Evolutionary conservation across 352 stramenopile genomes (phyloP), one percentile per base, ranked within the genome.

Genomic region (Pelagophyceae sp.): DNA sequence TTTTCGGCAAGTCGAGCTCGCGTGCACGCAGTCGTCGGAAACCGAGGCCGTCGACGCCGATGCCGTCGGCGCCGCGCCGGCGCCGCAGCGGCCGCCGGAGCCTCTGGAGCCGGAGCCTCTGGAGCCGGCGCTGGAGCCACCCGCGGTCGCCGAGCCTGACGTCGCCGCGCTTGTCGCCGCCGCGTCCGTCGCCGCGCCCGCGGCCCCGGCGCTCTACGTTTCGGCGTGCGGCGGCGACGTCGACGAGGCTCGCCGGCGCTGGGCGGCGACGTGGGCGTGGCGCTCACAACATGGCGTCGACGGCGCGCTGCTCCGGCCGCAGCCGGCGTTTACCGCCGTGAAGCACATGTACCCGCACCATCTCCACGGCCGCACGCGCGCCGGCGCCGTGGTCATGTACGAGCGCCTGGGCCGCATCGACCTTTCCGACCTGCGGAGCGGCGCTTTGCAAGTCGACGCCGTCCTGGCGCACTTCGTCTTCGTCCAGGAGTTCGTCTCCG

Each of bases 311-410:
- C 6, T 3, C 5, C 11, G 3, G 2, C 6, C 2, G 3, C 63
- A 72, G 35, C 63, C 63, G 5, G 40, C 37, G 63, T 72, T 45
- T 32, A n/a, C 37, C 63, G 63, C 15, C 31, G 27, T 72, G 6
- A 72, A 72, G 63, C 31, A 29, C 5, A 45, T 72, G 31, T 72
- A 72, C 63, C 63, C 63, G 31, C 63, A 72, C 63, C 27, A 38
- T 27, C 29, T 72, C 29, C 6, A 35, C 63, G 63, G 63, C 1
- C 29, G 35, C 11, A 38, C 63, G 63, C 17, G 15, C 11, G 2
- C 3, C 63, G 63, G 63, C 31, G 63, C 6, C 5, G 20, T 72
- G 11, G 17, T 72, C 31, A 72, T 72, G 63, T 72, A 32, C 29
- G 63, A 72, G 63, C 35, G 6, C 5, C 31, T 72, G 31, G 63